phyloP scores from a whole-genome alignment of 768 basidiomycete species.

The Phanerochaete carnosa region DNA sequence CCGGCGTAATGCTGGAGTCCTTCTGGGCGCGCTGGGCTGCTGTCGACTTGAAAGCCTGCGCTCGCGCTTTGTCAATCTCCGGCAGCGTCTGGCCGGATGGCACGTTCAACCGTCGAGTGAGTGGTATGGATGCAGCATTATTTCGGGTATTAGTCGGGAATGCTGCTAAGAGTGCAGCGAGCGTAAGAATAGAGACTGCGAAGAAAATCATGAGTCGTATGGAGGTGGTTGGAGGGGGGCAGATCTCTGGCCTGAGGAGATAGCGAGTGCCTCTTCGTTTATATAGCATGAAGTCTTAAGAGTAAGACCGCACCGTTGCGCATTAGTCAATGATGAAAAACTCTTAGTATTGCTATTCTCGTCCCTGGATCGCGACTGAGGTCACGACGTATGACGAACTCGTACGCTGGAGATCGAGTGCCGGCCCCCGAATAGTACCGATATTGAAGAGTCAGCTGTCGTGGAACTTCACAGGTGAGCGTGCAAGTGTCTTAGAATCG shows the following conservation, averaged over 20 bases:
- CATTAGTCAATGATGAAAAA: too few species aligned
- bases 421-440: not conserved
- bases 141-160: slow-evolving; percentile 21
- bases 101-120: slow-evolving; percentile 51
- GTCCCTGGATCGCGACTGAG: not conserved
- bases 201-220: not conserved
- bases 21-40: not conserved
- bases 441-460: not conserved
- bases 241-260: not conserved
- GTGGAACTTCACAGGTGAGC: not conserved
- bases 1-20: not conserved
- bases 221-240: not conserved
- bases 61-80: slow-evolving; percentile 48
- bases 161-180: slow-evolving; percentile 18
- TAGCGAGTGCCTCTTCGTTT: too few species aligned
- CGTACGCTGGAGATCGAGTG: not conserved
- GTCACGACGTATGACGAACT: not conserved
- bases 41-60: slow-evolving; percentile 34
- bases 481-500: not conserved
- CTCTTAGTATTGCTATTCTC: not conserved
- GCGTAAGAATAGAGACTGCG: slow-evolving; percentile 19
- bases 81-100: slow-evolving; percentile 46
- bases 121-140: slow-evolving; percentile 34
- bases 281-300: too few species aligned
- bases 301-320: too few species aligned